Evolutionary conservation across 331 rosid genomes (phyloP).

Genomic region (Malus hybrid): DNA sequence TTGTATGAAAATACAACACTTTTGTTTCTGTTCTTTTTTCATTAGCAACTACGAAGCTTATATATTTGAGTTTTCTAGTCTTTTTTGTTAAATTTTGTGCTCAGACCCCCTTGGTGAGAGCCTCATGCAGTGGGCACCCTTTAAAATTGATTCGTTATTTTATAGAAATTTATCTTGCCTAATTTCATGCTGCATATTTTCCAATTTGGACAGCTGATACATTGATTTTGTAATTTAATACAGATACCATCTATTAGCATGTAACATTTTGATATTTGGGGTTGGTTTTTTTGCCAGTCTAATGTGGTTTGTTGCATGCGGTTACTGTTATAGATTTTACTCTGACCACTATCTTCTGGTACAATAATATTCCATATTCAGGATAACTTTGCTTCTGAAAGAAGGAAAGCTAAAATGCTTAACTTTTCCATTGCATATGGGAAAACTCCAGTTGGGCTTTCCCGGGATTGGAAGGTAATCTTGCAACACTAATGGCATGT

Average conservation of each 20-base stretch:
- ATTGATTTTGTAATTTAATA: background rate
- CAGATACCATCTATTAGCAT: background rate
- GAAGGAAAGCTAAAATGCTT: slow-evolving; percentile 96
- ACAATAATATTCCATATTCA: slow-evolving; percentile 4
- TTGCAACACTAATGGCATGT: background rate
- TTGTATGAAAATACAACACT: background rate
- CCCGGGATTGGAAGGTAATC: slow-evolving; percentile 93
- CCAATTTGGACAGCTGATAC: background rate
- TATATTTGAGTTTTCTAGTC: background rate
- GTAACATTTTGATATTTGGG: background rate
- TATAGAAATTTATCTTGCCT: background rate
- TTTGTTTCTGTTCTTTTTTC: background rate
- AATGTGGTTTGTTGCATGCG: background rate
- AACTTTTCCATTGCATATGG: slow-evolving; percentile 98
- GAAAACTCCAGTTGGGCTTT: slow-evolving; percentile 87
- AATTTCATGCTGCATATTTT: background rate
- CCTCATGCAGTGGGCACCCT: background rate
- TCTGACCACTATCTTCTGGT: background rate
- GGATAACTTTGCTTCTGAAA: slow-evolving; percentile 89
- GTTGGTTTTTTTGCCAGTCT: background rate
- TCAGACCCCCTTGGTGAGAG: background rate
- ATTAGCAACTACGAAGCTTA: background rate
- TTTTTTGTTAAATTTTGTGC: background rate
- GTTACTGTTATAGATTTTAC: background rate
- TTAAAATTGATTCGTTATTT: background rate